These are phyloP conservation scores for Durio zibethinus DNA, from an alignment of 345 rosid species.

Conservation along the genomic window DNA sequence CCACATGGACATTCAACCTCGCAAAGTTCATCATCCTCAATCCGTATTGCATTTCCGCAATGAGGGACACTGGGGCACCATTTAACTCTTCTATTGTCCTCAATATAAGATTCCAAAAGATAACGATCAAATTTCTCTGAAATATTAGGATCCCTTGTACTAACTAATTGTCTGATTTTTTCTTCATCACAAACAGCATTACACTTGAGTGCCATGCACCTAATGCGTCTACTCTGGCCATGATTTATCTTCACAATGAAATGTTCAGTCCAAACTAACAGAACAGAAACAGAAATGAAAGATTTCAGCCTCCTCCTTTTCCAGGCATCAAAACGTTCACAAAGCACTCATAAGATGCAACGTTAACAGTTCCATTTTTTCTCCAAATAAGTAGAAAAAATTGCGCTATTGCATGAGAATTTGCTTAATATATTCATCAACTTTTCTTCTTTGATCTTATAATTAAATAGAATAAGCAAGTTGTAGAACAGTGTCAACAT, in stretches of 20 bases:
- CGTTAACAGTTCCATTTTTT: neutral
- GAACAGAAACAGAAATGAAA: neutral
- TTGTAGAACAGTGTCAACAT: neutral
- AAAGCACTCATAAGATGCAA: neutral
- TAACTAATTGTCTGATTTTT: slow-evolving; percentile 31
- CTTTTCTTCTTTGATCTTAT: neutral
- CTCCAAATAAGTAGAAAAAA: neutral
- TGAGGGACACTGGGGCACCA: slow-evolving; percentile 55
- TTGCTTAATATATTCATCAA: neutral
- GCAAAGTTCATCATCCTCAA: slow-evolving; percentile 33
- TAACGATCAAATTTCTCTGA: slow-evolving; percentile 40
- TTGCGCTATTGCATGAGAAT: neutral
- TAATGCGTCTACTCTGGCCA: slow-evolving; percentile 41
- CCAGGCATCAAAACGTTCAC: neutral
- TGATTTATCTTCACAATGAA: slow-evolving; percentile 44
- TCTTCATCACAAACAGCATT: slow-evolving; percentile 39
- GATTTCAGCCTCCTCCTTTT: neutral
- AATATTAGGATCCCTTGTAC: slow-evolving; percentile 26
- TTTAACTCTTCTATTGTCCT: slow-evolving; percentile 43
- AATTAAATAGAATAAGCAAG: neutral
- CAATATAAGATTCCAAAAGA: slow-evolving; percentile 41
- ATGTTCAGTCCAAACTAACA: slow-evolving; percentile 43
- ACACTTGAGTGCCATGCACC: slow-evolving; percentile 41
- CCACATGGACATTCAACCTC: slow-evolving; percentile 43
- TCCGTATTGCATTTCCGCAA: slow-evolving; percentile 41